These are phyloP conservation scores for Penicillium janthinellum DNA, from an alignment of 2,329 filamentous ascomycete species.

Conservation along the genomic window DNA sequence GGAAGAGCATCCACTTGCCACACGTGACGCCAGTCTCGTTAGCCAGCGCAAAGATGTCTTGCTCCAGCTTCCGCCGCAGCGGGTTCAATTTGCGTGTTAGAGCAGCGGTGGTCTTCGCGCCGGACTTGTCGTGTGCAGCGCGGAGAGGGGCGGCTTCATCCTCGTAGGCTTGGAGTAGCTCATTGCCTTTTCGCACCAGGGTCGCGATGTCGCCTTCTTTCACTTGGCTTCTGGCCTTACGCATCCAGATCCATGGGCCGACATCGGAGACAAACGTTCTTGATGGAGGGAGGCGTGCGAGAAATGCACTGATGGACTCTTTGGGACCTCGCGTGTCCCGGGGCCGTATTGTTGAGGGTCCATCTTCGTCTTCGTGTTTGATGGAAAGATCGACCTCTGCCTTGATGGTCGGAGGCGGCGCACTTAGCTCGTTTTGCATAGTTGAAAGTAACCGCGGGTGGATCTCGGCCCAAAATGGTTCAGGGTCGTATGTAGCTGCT, in stretches of 20 bases:
- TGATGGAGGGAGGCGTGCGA: conserved; percentile 67
- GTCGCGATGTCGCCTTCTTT: conserved; percentile 48
- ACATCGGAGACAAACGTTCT: conserved; percentile 54
- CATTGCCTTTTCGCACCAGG: conserved; percentile 57
- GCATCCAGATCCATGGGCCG: conserved; percentile 72
- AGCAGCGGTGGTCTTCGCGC: conserved; percentile 36
- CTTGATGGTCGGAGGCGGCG: neutral
- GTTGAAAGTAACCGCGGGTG: conserved; percentile 37
- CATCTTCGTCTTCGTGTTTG: conserved; percentile 1
- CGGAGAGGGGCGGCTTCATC: conserved; percentile 53
- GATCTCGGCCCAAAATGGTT: conserved; percentile 52
- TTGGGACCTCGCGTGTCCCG: conserved; percentile 39
- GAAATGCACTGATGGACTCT: conserved; percentile 67
- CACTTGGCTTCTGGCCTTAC: conserved; percentile 57
- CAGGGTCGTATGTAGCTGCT: conserved; percentile 54
- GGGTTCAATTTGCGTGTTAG: conserved; percentile 44
- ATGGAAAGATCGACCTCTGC: neutral
- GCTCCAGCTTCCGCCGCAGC: conserved; percentile 48
- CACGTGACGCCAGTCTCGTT: conserved; percentile 58
- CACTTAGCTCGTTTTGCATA: conserved; percentile 28
- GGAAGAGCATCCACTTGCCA: conserved; percentile 60
- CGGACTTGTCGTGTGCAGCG: conserved; percentile 49
- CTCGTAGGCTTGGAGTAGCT: conserved; percentile 56
- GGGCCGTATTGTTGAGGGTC: conserved; percentile 1
- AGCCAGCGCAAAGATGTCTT: conserved; percentile 64